Conservation (phyloP, 2,329 filamentous ascomycete genomes). For the Lachnellula subtilissima region DNA sequence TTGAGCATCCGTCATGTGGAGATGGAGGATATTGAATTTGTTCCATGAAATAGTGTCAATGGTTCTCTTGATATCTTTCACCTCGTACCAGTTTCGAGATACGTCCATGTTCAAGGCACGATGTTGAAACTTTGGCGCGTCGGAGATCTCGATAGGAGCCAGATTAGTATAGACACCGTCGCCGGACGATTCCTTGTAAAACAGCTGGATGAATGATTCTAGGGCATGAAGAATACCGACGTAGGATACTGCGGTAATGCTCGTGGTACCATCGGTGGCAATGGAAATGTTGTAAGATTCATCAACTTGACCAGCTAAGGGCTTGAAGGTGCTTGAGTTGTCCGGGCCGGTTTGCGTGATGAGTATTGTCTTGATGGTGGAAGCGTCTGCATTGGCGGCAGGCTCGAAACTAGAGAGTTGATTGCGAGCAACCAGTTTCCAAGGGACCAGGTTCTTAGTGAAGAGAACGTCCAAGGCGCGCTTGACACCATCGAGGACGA, state of each 20-base stretch:
- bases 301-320: slow-evolving; percentile 59
- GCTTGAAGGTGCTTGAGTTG: slow-evolving; percentile 50
- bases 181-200: slow-evolving; percentile 63
- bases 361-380: slow-evolving; percentile 52
- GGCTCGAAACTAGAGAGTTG: slow-evolving; percentile 59
- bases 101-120: slow-evolving; percentile 78
- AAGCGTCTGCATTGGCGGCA: slow-evolving; percentile 37
- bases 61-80: slow-evolving; percentile 60
- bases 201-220: slow-evolving; percentile 74
- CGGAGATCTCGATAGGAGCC: slow-evolving; percentile 67
- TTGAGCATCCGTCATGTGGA: slow-evolving; percentile 79
- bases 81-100: slow-evolving; percentile 56
- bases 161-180: slow-evolving; percentile 60
- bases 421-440: slow-evolving; percentile 67
- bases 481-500: slow-evolving; percentile 53
- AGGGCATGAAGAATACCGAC: slow-evolving; percentile 69
- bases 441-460: slow-evolving; percentile 65
- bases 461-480: slow-evolving; percentile 62
- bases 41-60: slow-evolving; percentile 74
- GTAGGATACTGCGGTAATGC: slow-evolving; percentile 60
- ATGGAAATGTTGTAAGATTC: slow-evolving; percentile 71
- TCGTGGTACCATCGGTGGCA: slow-evolving; percentile 51
- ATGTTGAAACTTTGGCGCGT: slow-evolving; percentile 69
- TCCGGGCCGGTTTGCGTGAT: slow-evolving; percentile 58
- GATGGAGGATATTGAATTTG: slow-evolving; percentile 78